Percentiles rank a stretch among this genome's conserved stretches.
Evolutionary conservation across 2,329 filamentous ascomycete genomes (phyloP).

Genomic region (Metarhizium album): DNA sequence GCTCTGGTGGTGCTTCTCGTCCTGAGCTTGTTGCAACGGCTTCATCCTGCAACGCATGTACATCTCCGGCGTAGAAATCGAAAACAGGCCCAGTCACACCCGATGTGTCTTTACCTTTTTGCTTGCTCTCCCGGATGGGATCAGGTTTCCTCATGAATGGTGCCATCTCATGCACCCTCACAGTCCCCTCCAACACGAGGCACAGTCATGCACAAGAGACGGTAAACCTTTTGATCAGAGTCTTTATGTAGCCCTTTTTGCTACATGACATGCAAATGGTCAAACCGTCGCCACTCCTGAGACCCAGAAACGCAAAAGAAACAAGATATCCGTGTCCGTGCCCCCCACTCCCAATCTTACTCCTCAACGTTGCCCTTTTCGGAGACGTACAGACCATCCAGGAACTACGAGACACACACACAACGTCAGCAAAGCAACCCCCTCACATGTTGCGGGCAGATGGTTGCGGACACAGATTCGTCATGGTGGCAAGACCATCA

Average conservation of each 20-base stretch:
- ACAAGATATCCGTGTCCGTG: constrained; percentile 30
- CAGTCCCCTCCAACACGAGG: background rate
- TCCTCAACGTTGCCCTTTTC: constrained; percentile 91
- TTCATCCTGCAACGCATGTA: background rate
- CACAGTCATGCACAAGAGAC: constrained; percentile 11
- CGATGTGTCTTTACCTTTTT: background rate
- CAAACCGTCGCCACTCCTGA: constrained; percentile 53
- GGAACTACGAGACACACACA: constrained; percentile 64
- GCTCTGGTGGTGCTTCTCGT: background rate
- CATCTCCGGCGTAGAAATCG: background rate
- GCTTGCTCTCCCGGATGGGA: background rate
- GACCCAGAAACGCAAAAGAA: constrained; percentile 51
- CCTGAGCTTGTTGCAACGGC: background rate
- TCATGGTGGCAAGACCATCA: background rate
- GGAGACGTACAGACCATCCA: constrained; percentile 99
- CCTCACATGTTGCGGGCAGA: background rate
- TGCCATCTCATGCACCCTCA: no score
- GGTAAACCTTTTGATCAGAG: constrained; percentile 27
- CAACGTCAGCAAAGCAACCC: constrained; percentile 14
- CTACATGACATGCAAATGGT: constrained; percentile 50
- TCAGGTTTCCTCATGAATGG: background rate
- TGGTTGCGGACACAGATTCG: background rate
- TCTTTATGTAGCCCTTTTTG: constrained; percentile 34
- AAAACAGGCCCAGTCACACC: background rate
- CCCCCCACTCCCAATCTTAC: constrained; percentile 22